Evolutionary conservation across 2,329 filamentous ascomycete species (phyloP).

Genomic region (Penicillium sp.): DNA sequence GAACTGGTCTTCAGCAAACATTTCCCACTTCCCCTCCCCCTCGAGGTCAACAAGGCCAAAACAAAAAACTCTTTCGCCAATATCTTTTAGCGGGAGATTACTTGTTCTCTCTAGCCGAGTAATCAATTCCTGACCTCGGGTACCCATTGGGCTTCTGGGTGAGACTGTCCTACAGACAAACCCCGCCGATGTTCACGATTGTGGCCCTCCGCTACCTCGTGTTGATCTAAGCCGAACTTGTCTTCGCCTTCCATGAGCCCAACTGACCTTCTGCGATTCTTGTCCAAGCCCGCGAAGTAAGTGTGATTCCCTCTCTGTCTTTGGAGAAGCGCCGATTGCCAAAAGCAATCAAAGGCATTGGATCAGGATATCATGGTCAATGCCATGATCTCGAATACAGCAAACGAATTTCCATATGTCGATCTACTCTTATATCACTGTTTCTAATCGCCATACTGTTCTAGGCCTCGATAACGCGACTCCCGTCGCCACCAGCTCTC

Average conservation of each 20-base stretch:
- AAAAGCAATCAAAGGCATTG: neutral
- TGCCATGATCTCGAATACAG: neutral
- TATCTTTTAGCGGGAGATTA: conserved; percentile 3
- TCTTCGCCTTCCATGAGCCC: conserved; percentile 74
- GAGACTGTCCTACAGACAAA: conserved; percentile 15
- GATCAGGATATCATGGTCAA: conserved; percentile 1
- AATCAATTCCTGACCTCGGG: conserved; percentile 19
- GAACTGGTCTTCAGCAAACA: conserved; percentile 19
- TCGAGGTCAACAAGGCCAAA: conserved; percentile 15
- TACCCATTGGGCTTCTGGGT: conserved; percentile 17
- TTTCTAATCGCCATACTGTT: conserved; percentile 19
- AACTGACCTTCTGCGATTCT: conserved; percentile 85
- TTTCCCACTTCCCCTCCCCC: conserved; percentile 20
- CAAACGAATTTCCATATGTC: neutral
- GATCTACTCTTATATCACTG: neutral
- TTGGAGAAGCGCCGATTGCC: neutral
- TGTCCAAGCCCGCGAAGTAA: conserved; percentile 92
- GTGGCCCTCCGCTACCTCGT: conserved; percentile 35
- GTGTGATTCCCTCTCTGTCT: conserved; percentile 36
- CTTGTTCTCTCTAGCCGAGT: conserved; percentile 7
- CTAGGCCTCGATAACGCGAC: conserved; percentile 64
- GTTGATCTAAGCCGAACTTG: conserved; percentile 34
- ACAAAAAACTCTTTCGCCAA: conserved; percentile 2
- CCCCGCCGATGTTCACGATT: conserved; percentile 34
- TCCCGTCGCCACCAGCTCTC: conserved; percentile 21